A percentile compares a stretch with the other conserved stretches of the same genome.
phyloP scores from a whole-genome alignment of 164 flowering plant species.

The Vitis amurensis region DNA sequence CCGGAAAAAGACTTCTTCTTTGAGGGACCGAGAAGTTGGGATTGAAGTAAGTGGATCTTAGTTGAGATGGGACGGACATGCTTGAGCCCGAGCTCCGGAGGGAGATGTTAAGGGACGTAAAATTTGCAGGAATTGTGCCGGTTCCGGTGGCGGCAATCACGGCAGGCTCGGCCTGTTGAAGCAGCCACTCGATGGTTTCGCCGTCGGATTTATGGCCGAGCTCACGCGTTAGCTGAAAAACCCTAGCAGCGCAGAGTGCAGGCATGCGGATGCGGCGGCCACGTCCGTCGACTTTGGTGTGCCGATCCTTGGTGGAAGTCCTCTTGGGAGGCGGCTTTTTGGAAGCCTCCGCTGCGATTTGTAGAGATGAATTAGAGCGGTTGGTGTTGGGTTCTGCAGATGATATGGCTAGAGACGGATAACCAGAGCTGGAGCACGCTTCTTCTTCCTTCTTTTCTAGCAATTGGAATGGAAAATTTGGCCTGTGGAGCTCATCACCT shows the following conservation, averaged over 20 bases:
- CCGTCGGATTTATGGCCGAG: constrained; percentile 76
- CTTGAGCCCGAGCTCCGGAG: constrained; percentile 61
- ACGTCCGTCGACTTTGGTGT: constrained; percentile 72
- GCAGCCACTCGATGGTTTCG: constrained; percentile 70
- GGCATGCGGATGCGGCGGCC: constrained; percentile 78
- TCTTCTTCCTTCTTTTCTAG: constrained; percentile 62
- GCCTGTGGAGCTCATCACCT: constrained; percentile 47
- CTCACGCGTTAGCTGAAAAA: constrained; percentile 70
- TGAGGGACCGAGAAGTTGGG: constrained; percentile 42
- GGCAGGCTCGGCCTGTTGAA: constrained; percentile 74
- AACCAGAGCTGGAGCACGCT: constrained; percentile 29
- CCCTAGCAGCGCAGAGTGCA: constrained; percentile 67
- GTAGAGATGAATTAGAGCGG: constrained; percentile 5
- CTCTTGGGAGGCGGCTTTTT: constrained; percentile 61
- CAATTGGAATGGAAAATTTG: constrained; percentile 62
- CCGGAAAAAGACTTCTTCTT: constrained; percentile 38
- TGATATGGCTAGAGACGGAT: constrained; percentile 29
- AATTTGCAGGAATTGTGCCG: constrained; percentile 74
- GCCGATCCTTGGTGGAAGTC: constrained; percentile 65
- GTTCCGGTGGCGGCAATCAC: constrained; percentile 77
- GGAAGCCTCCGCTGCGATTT: constrained; percentile 22
- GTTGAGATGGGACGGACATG: constrained; percentile 65
- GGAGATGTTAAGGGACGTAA: constrained; percentile 64
- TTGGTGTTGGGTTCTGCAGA: constrained; percentile 7
- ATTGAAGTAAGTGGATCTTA: constrained; percentile 44